These are phyloP conservation scores for Ciborinia camelliae DNA, from an alignment of 2,329 filamentous ascomycete genomes.

Conservation along the genomic window DNA sequence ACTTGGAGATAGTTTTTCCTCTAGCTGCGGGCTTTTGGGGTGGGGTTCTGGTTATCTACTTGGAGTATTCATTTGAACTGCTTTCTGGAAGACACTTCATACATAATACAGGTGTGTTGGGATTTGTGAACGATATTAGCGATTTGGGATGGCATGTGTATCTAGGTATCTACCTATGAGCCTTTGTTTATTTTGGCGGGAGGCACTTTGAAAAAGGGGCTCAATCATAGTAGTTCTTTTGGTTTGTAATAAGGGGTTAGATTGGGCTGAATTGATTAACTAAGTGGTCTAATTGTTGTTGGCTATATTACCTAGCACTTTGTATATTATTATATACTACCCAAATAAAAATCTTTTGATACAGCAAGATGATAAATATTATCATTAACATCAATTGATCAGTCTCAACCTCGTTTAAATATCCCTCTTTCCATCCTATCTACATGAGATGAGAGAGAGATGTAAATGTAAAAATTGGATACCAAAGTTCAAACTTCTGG, in stretches of 20 bases:
- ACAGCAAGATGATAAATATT: background rate
- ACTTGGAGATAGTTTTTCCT: slow-evolving; percentile 49
- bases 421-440: background rate
- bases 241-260: background rate
- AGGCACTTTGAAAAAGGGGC: background rate
- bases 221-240: background rate
- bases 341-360: background rate
- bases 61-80: background rate
- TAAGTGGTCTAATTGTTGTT: background rate
- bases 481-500: background rate
- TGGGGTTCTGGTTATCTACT: background rate
- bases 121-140: background rate
- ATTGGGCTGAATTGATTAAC: background rate
- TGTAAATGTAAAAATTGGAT: no score
- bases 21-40: background rate
- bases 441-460: no score
- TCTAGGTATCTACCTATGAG: no score
- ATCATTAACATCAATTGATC: no score
- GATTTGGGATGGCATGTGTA: background rate
- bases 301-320: background rate
- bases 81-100: background rate
- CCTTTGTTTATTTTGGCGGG: background rate
- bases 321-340: background rate
- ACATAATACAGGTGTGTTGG: background rate
- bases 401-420: background rate